phyloP scores from a whole-genome alignment of 2,329 filamentous ascomycete species.

The Exophiala alcalophila region DNA sequence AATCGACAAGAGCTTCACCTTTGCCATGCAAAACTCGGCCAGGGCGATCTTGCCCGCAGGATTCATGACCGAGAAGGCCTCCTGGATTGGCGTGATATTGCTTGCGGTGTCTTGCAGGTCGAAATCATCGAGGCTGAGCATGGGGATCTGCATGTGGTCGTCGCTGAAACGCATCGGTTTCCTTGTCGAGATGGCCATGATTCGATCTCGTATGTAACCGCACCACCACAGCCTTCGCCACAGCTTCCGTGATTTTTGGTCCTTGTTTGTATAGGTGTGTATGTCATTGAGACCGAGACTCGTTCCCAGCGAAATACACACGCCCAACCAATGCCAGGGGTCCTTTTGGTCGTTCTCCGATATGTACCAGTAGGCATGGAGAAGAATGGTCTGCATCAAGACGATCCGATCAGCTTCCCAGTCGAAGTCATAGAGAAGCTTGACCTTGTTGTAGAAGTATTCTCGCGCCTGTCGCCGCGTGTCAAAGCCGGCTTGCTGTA shows the following conservation, averaged over 20 bases:
- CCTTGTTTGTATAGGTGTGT: not conserved
- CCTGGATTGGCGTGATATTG: not conserved
- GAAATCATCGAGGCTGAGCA: conserved; percentile 9
- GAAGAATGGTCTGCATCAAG: conserved; percentile 78
- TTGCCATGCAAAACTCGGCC: conserved; percentile 15
- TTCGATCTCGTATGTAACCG: conserved; percentile 4
- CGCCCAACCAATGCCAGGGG: conserved; percentile 94
- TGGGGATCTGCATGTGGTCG: conserved; percentile 1
- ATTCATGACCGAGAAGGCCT: conserved; percentile 3
- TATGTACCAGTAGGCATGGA: conserved; percentile 97
- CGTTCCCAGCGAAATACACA: conserved; percentile 85
- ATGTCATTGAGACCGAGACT: conserved; percentile 63
- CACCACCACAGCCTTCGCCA: conserved; percentile 16
- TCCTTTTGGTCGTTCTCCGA: conserved; percentile 95
- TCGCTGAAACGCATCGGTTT: conserved; percentile 10
- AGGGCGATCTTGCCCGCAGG: conserved; percentile 10
- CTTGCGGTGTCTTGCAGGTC: conserved; percentile 3
- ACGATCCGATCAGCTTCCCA: conserved; percentile 86
- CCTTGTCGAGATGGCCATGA: conserved; percentile 1
- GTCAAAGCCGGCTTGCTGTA: conserved; percentile 12
- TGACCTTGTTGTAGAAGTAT: conserved; percentile 73
- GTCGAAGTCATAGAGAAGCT: conserved; percentile 85
- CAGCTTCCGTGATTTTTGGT: conserved; percentile 5
- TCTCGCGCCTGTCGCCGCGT: conserved; percentile 72
- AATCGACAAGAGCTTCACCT: conserved; percentile 5